These are phyloP conservation scores for Bonnemaisonia californica DNA, from an alignment of 31 red algal species.

Conservation along the genomic window DNA sequence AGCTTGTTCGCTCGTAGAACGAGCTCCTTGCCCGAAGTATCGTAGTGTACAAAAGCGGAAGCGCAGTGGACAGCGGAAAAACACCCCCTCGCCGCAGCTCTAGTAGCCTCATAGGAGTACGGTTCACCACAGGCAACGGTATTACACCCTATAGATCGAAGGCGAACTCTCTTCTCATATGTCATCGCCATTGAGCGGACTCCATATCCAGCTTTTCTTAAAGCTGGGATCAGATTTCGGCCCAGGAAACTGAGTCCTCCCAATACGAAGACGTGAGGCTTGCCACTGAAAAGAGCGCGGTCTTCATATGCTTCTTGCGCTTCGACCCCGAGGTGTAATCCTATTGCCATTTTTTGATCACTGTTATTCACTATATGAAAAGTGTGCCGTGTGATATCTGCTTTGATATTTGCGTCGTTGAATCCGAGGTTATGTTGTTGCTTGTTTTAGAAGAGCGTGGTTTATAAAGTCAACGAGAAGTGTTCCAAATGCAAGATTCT, in stretches of 20 bases:
- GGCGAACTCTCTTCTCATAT: background rate
- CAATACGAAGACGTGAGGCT: background rate
- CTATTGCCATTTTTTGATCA: background rate
- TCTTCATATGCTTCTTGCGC: background rate
- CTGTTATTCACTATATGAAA: no score
- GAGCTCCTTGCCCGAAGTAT: background rate
- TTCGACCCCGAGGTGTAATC: background rate
- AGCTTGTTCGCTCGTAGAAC: conserved; percentile 3
- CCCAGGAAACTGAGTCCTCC: conserved; percentile 26
- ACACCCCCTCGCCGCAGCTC: conserved; percentile 8
- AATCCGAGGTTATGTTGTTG: no score
- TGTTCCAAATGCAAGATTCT: no score
- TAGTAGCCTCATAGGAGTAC: conserved; percentile 1
- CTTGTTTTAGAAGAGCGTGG: no score
- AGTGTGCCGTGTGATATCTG: no score
- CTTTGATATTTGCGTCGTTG: no score
- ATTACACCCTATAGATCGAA: conserved; percentile 13
- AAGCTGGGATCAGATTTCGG: conserved; percentile 10
- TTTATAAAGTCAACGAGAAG: no score
- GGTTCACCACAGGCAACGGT: background rate
- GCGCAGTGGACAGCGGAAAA: conserved; percentile 10
- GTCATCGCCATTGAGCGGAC: conserved; percentile 20
- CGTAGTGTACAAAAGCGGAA: conserved; percentile 12
- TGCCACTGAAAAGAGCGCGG: background rate
- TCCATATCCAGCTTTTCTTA: conserved; percentile 5